Percentiles rank a stretch among this genome's conserved stretches.
Conservation (phyloP, 1,284 basidiomycete species). For the Cryptococcus neoformans region DNA sequence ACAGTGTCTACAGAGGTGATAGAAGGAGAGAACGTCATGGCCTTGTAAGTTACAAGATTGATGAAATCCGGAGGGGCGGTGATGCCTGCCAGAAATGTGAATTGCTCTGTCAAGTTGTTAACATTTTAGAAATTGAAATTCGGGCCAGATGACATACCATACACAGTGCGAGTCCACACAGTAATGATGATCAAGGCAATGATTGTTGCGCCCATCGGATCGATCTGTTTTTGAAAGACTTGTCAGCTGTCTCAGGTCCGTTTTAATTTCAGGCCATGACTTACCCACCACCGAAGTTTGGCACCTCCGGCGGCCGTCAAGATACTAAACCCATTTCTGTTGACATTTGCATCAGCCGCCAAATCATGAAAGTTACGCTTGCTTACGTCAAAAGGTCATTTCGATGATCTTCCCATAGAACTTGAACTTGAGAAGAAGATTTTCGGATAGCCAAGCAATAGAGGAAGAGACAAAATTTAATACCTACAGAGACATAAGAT, state of each 20-base stretch:
- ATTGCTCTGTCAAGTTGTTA: constrained; percentile 56
- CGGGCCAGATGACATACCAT: constrained; percentile 40
- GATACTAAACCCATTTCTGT: constrained; percentile 62
- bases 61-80: constrained; percentile 87
- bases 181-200: constrained; percentile 73
- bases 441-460: constrained; percentile 78
- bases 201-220: constrained; percentile 53
- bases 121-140: no score
- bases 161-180: constrained; percentile 75
- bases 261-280: constrained; percentile 2
- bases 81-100: constrained; percentile 83
- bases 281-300: constrained; percentile 55
- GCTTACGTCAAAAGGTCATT: constrained; percentile 78
- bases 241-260: constrained; percentile 4
- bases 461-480: constrained; percentile 81
- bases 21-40: constrained; percentile 78
- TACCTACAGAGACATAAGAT: constrained; percentile 52
- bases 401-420: constrained; percentile 93
- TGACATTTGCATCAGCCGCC: not conserved
- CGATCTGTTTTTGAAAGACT: constrained; percentile 24
- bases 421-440: constrained; percentile 82
- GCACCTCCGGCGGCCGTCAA: constrained; percentile 88
- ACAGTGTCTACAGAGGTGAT: constrained; percentile 87
- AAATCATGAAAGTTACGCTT: no score
- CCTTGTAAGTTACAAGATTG: constrained; percentile 89